Evolutionary conservation across 1,139 yeast species (phyloP).

Genomic region (Neolecta irregularis): DNA sequence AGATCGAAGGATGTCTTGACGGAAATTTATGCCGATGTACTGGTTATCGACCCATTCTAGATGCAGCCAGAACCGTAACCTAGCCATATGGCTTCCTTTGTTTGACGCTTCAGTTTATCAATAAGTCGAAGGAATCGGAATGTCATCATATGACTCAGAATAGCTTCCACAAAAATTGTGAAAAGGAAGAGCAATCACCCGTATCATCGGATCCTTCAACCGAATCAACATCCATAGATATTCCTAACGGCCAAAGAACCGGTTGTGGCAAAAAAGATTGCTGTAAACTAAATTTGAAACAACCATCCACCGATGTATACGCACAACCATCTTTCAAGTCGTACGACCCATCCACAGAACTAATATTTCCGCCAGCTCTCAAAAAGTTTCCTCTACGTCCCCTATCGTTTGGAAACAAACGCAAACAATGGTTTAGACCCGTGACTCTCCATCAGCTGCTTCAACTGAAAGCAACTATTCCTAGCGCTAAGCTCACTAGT

Average conservation of each 20-base stretch:
- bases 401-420: conserved; percentile 26
- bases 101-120: too few relatives aligned
- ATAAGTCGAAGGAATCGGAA: too few relatives aligned
- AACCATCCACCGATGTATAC: too few relatives aligned
- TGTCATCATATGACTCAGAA: too few relatives aligned
- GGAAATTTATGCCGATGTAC: conserved; percentile 35
- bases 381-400: conserved; percentile 21
- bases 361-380: conserved; percentile 29
- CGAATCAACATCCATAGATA: too few relatives aligned
- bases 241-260: too few relatives aligned
- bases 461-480: conserved; percentile 24
- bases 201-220: too few relatives aligned
- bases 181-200: too few relatives aligned
- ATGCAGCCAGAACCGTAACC: conserved; percentile 33
- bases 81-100: too few relatives aligned
- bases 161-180: too few relatives aligned
- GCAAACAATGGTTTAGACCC: conserved; percentile 31
- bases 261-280: too few relatives aligned
- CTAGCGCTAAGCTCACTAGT: conserved; percentile 29
- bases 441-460: conserved; percentile 26
- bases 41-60: conserved; percentile 34
- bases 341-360: conserved; percentile 27
- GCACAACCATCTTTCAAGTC: conserved; percentile 24
- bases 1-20: conserved; percentile 31
- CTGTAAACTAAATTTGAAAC: too few relatives aligned